These are phyloP conservation scores for Escovopsis sp. DNA, from an alignment of 2,329 filamentous ascomycete genomes.

Conservation along the genomic window DNA sequence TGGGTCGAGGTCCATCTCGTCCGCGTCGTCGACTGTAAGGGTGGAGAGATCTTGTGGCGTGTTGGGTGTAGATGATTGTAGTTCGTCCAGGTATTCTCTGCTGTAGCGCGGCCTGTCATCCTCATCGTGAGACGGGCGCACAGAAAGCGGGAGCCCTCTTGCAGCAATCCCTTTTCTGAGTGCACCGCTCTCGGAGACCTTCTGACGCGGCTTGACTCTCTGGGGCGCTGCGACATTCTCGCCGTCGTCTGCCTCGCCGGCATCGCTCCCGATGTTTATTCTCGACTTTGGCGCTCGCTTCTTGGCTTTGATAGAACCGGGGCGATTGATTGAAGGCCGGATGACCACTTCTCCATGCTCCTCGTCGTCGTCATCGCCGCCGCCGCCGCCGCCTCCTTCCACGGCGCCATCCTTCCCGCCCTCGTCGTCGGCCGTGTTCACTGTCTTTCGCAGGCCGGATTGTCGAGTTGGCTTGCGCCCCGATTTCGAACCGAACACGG, in stretches of 20 bases:
- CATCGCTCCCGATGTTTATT: conserved; percentile 59
- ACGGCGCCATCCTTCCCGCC: conserved; percentile 9
- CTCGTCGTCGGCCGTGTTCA: conserved; percentile 29
- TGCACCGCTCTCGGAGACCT: conserved; percentile 53
- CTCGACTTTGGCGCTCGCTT: conserved; percentile 38
- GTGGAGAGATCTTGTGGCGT: conserved; percentile 52
- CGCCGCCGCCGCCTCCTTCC: conserved; percentile 11
- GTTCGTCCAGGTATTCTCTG: conserved; percentile 71
- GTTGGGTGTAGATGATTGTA: conserved; percentile 73
- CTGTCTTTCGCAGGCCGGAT: conserved; percentile 42
- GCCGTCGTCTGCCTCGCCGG: conserved; percentile 35
- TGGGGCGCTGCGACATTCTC: conserved; percentile 44
- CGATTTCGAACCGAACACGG: conserved; percentile 27
- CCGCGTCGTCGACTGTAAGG: conserved; percentile 29
- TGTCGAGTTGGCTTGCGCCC: conserved; percentile 40
- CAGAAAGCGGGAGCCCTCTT: conserved; percentile 38
- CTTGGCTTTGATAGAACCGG: conserved; percentile 44
- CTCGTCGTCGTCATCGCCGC: conserved; percentile 23
- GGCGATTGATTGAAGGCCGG: conserved; percentile 31
- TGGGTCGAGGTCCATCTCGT: conserved; percentile 40
- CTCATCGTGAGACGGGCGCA: conserved; percentile 34
- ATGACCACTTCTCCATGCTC: conserved; percentile 33
- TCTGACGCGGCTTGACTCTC: conserved; percentile 49
- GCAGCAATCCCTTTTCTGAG: conserved; percentile 36
- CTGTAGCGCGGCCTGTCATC: conserved; percentile 67